Evolutionary conservation across 164 flowering plant species (phyloP).

Genomic region (Houttuynia cordata): DNA sequence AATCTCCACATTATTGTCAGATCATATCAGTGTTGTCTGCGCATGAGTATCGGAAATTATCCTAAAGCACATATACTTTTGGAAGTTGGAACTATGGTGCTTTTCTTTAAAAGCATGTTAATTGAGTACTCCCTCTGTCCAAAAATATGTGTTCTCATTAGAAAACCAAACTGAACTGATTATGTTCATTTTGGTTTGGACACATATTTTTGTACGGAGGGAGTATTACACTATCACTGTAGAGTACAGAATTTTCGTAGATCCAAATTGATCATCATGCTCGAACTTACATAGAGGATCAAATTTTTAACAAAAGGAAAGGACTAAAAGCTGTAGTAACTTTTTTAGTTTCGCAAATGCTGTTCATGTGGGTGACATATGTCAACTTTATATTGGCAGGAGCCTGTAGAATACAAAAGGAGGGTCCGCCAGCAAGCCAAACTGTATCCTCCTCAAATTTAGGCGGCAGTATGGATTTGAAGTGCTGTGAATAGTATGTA

Average conservation of each 20-base stretch:
- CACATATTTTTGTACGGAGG: too few relatives aligned
- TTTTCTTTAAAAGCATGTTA: too few relatives aligned
- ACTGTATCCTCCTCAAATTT: constrained; percentile 52
- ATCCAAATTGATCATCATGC: too few relatives aligned
- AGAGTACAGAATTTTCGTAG: too few relatives aligned
- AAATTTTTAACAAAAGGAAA: too few relatives aligned
- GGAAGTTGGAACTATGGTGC: neutral
- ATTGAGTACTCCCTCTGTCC: too few relatives aligned
- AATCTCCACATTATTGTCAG: neutral
- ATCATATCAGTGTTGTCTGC: neutral
- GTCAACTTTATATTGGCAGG: constrained; percentile 22
- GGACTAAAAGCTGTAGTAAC: neutral
- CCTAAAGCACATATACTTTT: neutral
- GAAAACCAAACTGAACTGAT: too few relatives aligned
- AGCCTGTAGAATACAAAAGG: constrained; percentile 54
- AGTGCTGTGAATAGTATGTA: neutral
- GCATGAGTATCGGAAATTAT: too few relatives aligned
- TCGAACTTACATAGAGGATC: too few relatives aligned
- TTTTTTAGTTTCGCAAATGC: neutral
- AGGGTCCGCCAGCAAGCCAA: constrained; percentile 70
- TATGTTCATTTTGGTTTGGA: too few relatives aligned
- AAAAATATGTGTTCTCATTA: too few relatives aligned
- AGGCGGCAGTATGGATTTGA: neutral
- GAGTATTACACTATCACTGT: too few relatives aligned
- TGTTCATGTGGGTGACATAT: neutral